Conservation (phyloP, 441 rosid genomes). For the Sinapis alba region DNA sequence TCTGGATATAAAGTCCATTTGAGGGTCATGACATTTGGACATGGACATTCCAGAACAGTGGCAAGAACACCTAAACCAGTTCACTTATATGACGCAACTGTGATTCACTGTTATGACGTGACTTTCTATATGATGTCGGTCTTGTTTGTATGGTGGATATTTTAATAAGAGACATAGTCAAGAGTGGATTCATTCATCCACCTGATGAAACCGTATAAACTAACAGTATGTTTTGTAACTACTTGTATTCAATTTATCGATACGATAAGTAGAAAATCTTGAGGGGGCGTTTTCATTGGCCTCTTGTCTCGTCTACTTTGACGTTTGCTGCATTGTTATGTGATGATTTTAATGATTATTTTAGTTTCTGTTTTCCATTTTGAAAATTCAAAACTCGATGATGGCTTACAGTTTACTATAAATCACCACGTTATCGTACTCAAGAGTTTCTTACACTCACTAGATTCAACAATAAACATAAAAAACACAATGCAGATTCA, state of each 20-base stretch:
- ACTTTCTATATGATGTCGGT: neutral
- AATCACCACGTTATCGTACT: neutral
- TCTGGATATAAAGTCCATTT: neutral
- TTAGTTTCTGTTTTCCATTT: neutral
- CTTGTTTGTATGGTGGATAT: neutral
- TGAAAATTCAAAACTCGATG: neutral
- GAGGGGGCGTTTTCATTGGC: neutral
- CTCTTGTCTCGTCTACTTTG: neutral
- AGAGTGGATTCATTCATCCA: neutral
- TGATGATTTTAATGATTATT: neutral
- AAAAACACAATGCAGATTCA: constrained; percentile 28
- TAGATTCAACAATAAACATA: neutral
- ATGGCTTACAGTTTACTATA: neutral
- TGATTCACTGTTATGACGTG: neutral
- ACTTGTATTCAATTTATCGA: neutral
- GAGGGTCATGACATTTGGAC: neutral
- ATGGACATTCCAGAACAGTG: neutral
- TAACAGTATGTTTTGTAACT: neutral
- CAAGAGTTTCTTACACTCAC: neutral
- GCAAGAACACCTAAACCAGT: neutral
- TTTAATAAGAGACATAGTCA: too few relatives aligned
- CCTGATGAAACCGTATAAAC: neutral
- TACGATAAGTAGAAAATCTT: neutral
- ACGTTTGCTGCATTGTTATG: neutral
- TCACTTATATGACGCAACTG: neutral